These are phyloP conservation scores for Trichoderma aggressivum DNA, from an alignment of 2,329 filamentous ascomycete genomes.

Conservation along the genomic window DNA sequence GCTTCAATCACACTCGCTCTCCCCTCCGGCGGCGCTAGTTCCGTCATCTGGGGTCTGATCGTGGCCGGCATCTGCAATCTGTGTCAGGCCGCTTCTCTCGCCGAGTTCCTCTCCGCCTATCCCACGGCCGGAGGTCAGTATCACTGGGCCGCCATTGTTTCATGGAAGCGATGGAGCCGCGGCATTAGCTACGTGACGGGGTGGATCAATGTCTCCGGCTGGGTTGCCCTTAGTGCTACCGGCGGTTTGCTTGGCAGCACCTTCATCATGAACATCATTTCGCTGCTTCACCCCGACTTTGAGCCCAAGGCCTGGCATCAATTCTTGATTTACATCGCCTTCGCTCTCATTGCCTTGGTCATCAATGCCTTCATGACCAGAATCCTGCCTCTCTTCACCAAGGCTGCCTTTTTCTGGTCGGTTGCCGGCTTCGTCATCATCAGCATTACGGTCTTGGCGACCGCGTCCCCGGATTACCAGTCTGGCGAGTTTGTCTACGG, in stretches of 20 bases:
- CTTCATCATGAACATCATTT: conserved; percentile 63
- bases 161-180: conserved; percentile 57
- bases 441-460: conserved; percentile 65
- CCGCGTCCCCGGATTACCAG: conserved; percentile 62
- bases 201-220: conserved; percentile 71
- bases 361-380: conserved; percentile 61
- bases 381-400: conserved; percentile 62
- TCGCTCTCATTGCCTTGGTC: conserved; percentile 57
- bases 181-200: conserved; percentile 67
- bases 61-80: conserved; percentile 66
- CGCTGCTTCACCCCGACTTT: conserved; percentile 57
- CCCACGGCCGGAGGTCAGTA: conserved; percentile 61
- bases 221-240: conserved; percentile 66
- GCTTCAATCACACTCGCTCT: conserved; percentile 50
- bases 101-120: conserved; percentile 68
- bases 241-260: conserved; percentile 65
- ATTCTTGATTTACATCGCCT: conserved; percentile 68
- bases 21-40: conserved; percentile 66
- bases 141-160: conserved; percentile 67
- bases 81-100: conserved; percentile 64
- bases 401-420: conserved; percentile 69
- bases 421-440: conserved; percentile 66
- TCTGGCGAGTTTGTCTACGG: conserved; percentile 63
- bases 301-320: conserved; percentile 63
- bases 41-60: conserved; percentile 68